These are phyloP conservation scores for Paecilomyces formosus DNA, from an alignment of 2,329 filamentous ascomycete genomes.

Conservation along the genomic window DNA sequence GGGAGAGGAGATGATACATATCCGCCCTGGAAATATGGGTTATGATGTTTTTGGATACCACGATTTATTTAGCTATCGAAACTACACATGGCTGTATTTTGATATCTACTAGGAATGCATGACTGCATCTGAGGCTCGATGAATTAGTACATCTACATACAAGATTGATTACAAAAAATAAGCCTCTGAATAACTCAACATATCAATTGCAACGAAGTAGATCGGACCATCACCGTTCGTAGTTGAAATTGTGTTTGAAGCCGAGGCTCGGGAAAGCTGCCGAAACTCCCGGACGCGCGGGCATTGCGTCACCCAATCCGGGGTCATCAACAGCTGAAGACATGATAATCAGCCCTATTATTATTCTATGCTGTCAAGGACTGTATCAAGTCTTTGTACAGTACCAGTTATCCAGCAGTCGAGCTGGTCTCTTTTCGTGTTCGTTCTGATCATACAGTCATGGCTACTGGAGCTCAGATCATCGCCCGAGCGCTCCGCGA, in stretches of 20 bases:
- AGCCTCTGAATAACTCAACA: no score
- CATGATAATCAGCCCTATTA: not conserved
- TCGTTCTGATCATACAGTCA: constrained; percentile 4
- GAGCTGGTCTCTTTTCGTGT: not conserved
- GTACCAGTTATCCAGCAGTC: not conserved
- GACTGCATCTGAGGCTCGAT: not conserved
- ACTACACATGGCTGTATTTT: not conserved
- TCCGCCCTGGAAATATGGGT: constrained; percentile 2
- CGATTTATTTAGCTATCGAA: constrained; percentile 1
- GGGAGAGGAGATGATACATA: not conserved
- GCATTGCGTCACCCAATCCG: not conserved
- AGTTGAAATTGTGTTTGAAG: not conserved
- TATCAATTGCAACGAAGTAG: no score
- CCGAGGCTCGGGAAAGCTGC: not conserved
- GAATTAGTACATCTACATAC: not conserved
- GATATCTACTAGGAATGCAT: not conserved
- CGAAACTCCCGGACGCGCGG: not conserved
- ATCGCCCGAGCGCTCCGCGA: constrained; percentile 43
- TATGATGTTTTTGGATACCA: constrained; percentile 2
- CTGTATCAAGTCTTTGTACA: not conserved
- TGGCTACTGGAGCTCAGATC: constrained; percentile 36
- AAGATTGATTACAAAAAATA: not conserved
- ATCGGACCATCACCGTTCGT: no score
- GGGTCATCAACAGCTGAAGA: not conserved
- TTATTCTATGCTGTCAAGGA: not conserved